Evolutionary conservation across 192 early-diverging fungal genomes (phyloP), one percentile per base, ranked within the genome.

Genomic region (Backusella tuberculispora): DNA sequence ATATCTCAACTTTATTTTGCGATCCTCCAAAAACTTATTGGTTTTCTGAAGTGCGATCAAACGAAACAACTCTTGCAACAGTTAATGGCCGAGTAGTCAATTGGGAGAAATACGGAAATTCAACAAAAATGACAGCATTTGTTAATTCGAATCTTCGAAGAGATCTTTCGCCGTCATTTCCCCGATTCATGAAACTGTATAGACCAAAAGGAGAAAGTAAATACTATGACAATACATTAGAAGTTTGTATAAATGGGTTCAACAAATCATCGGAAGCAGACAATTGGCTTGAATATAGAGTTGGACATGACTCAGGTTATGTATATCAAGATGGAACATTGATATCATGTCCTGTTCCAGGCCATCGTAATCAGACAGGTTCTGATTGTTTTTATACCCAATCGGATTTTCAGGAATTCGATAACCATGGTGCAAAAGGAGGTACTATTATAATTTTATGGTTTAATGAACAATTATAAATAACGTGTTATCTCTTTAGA

Each of bases 131-230:
- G 47, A 78, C 81, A 4, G 15, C 65, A 12, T 53, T 48, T 40
- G 78, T 83, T 3, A 73, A 63, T 24, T 34, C 63, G 40, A 74
- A 83, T 68, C 48, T 73, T 17, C 74, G 74, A 37, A 63, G 73
- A 15, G 81, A 83, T 43, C 42, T 83, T 3, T 83, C 81, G 5
- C 70, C 77, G 44, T 72, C 79, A 40, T 83, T 83, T 50, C 81
- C 81, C 6, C 72, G 60, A 13, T 83, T 75, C 67, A 83, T 78
- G 66, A 43, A 63, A 7, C 60, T 83, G 14, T 24, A 68, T 10
- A 71, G 81, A 43, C 34, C 69, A 24, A n/a, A 0, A 17, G 19
- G 29, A 17, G 42, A 67, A 12, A 53, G 21, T 46, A 63, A 66
- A 3, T 79, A 79, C 66, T 17, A 64, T n/a, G 66, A 83, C 37